A percentile compares a stretch with the other conserved stretches of the same genome.
Conservation (phyloP, 2,329 filamentous ascomycete species). For the Cercospora citrullina region DNA sequence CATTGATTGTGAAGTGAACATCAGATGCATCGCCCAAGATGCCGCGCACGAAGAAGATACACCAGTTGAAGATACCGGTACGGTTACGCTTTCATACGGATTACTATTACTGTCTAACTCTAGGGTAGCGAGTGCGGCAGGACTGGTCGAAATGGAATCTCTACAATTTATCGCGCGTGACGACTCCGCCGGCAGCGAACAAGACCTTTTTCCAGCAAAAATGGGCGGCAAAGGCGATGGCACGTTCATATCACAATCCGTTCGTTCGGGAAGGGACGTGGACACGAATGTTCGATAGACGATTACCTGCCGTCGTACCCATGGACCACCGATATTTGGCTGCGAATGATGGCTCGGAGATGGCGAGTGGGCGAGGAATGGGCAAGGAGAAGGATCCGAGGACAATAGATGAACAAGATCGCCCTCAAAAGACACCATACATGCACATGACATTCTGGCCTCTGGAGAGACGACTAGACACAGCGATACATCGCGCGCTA, state of each 20-base stretch:
- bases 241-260: constrained; percentile 90
- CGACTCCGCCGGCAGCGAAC: constrained; percentile 45
- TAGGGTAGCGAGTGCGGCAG: constrained; percentile 78
- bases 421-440: constrained; percentile 68
- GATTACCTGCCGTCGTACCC: constrained; percentile 77
- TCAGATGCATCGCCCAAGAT: constrained; percentile 22
- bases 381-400: constrained; percentile 54
- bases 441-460: constrained; percentile 96
- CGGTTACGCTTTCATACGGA: neutral
- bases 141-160: constrained; percentile 91
- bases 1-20: neutral
- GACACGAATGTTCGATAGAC: constrained; percentile 86
- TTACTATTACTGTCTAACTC: constrained; percentile 10
- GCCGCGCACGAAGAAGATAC: constrained; percentile 54
- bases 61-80: constrained; percentile 58
- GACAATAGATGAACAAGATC: constrained; percentile 25
- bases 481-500: constrained; percentile 88
- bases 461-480: constrained; percentile 84
- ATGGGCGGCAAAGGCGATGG: constrained; percentile 83
- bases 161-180: constrained; percentile 73
- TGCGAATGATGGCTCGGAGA: constrained; percentile 74
- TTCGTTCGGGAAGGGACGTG: constrained; percentile 91
- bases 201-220: constrained; percentile 96
- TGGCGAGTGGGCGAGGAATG: constrained; percentile 79
- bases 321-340: constrained; percentile 84